Evolutionary conservation across 371 early-diverging fungal species (phyloP).

Genomic region (Lichtheimia ramosa): DNA sequence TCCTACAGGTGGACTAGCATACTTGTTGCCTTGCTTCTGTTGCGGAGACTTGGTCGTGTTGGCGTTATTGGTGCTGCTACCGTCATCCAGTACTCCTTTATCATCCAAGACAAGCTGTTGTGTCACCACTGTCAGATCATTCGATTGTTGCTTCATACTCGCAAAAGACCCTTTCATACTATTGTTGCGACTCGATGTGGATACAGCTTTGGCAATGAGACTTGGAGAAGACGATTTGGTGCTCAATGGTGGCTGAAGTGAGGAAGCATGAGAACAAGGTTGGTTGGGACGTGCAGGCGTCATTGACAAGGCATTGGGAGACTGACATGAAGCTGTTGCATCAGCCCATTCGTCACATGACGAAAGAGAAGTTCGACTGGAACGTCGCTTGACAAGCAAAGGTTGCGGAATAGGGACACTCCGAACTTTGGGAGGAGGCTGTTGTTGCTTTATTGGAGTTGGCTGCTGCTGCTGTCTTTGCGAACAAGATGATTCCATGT

Average conservation of each 20-base stretch:
- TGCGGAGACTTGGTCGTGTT: neutral
- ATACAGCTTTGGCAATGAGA: too few species aligned
- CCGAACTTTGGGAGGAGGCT: conserved; percentile 17
- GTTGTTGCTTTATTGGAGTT: conserved; percentile 1
- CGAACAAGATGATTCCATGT: neutral
- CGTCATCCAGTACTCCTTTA: too few species aligned
- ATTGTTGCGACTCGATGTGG: too few species aligned
- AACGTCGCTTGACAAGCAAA: conserved; percentile 33
- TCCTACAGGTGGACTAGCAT: conserved; percentile 20
- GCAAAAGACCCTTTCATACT: too few species aligned
- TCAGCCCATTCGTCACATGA: conserved; percentile 23
- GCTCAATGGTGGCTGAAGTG: neutral
- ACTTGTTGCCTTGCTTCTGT: conserved; percentile 20
- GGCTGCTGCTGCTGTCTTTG: neutral
- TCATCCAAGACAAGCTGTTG: too few species aligned
- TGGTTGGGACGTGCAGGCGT: conserved; percentile 3
- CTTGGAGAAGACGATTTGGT: conserved; percentile 9
- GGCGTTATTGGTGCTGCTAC: too few species aligned
- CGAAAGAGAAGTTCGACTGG: conserved; percentile 34
- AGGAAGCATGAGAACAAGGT: neutral
- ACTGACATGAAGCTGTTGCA: conserved; percentile 5
- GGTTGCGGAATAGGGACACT: conserved; percentile 48
- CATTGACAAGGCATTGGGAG: conserved; percentile 7
- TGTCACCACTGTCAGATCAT: too few species aligned
- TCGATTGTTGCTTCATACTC: too few species aligned